Evolutionary conservation across 2,329 filamentous ascomycete genomes (phyloP), one percentile per base, ranked within the genome.

Genomic region (Capronia coronata): DNA sequence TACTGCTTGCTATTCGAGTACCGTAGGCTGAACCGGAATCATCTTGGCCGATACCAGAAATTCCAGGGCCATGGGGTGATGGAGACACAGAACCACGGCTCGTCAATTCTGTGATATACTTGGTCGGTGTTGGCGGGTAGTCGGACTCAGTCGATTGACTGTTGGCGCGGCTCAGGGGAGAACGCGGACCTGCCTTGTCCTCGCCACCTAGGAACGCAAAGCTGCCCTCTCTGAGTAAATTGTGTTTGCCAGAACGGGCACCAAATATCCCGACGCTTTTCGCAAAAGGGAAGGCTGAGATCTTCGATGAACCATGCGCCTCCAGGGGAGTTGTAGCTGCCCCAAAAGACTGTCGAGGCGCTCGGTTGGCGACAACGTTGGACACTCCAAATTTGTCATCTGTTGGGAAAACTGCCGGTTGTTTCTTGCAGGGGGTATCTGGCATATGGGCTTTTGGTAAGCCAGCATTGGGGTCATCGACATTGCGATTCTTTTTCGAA

Each of bases 401-500:
- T 44, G 85, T 80, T 60, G 85, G 75, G 69, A 90, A 80, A 49
- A 84, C 71, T 58, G 80, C 83, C 3, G 76, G 73, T 46, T 85
- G 83, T 64, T 93, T 89, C 72, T 97, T 98, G 69, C 93, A 97
- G 1, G 93, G 93, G 1, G 93, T 98, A 64, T 97, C 93, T 1
- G 93, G 91, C 75, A 94, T 90, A 23, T 79, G 77, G 62, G 79
- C 72, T 63, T 84, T 82, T 67, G 76, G 77, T 22, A 70, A 70
- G 19, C 71, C 73, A 58, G 71, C 68, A 63, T 72, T 69, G 57
- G 66, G 78, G 44, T 87, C 78, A 59, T 96, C 87, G 0, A 83
- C 79, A 65, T 87, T 83, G 49, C 87, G 83, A 63, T 93, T 94
- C 67, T 94, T 87, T 71, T 98, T 98, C 9, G 93, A 96, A 46